Evolutionary conservation across 2,329 filamentous ascomycete genomes (phyloP).

Genomic region (Fusarium udum): DNA sequence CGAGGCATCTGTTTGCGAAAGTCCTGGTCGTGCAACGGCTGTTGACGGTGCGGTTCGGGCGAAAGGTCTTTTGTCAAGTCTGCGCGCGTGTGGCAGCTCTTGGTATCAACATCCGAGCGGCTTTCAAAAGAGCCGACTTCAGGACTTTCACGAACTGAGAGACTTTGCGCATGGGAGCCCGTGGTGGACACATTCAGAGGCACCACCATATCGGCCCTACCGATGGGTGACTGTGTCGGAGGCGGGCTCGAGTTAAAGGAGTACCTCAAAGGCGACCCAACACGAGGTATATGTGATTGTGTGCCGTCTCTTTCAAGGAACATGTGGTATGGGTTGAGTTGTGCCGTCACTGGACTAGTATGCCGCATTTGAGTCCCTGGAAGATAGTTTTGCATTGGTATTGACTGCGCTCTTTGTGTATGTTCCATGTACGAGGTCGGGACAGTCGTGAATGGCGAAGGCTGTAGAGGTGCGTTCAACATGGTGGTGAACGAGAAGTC

Average conservation of each 20-base stretch:
- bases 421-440: neutral
- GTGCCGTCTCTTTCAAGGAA: slow-evolving; percentile 21
- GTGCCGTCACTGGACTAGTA: neutral
- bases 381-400: neutral
- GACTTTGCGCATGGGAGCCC: neutral
- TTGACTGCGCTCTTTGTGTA: slow-evolving; percentile 24
- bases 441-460: neutral
- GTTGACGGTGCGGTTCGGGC: neutral
- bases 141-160: neutral
- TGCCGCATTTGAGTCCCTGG: neutral
- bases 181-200: neutral
- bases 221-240: neutral
- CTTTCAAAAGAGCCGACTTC: neutral
- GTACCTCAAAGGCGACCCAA: slow-evolving; percentile 44
- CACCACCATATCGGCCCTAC: neutral
- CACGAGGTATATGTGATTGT: slow-evolving; percentile 33
- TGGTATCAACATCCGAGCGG: neutral
- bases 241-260: slow-evolving; percentile 18
- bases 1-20: slow-evolving; percentile 46
- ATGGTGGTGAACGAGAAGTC: slow-evolving; percentile 24
- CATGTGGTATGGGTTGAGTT: slow-evolving; percentile 41
- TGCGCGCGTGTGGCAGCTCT: neutral
- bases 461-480: slow-evolving; percentile 13
- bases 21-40: neutral
- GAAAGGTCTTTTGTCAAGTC: slow-evolving; percentile 5